Percentiles rank a stretch among this genome's conserved stretches.
phyloP scores from a whole-genome alignment of 1,284 basidiomycete genomes.

The Marasmius tenuissimus region DNA sequence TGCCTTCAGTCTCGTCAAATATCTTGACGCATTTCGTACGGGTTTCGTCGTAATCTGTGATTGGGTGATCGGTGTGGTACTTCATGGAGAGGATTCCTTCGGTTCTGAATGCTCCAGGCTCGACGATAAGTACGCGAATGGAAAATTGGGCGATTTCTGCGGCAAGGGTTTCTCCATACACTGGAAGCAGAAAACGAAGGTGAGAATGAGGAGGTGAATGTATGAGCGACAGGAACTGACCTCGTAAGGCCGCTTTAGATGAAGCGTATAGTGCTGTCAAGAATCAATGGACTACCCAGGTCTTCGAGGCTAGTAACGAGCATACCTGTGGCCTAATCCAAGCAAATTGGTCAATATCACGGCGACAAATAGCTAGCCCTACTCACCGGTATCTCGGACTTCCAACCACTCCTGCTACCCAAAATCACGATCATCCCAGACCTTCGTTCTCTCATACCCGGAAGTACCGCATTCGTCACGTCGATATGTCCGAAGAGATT shows the following conservation, averaged over 20 bases:
- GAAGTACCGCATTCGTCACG: constrained; percentile 46
- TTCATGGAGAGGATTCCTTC: constrained; percentile 33
- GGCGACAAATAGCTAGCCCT: constrained; percentile 16
- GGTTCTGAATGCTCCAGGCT: constrained; percentile 54
- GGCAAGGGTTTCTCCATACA: constrained; percentile 46
- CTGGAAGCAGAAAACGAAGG: constrained; percentile 16
- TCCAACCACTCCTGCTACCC: constrained; percentile 56
- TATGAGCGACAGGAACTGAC: constrained; percentile 23
- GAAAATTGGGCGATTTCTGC: constrained; percentile 47
- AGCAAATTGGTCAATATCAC: not conserved
- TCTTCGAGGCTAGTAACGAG: not conserved
- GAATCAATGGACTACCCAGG: not conserved
- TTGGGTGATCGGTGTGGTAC: constrained; percentile 24
- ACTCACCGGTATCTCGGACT: constrained; percentile 43
- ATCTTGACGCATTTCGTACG: constrained; percentile 29
- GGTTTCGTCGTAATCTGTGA: constrained; percentile 42
- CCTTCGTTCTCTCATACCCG: constrained; percentile 41
- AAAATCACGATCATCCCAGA: constrained; percentile 44
- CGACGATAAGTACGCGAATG: constrained; percentile 53
- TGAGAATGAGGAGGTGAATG: not conserved
- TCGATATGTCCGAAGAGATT: constrained; percentile 53
- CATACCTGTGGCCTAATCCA: not conserved
- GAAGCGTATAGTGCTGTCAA: constrained; percentile 46
- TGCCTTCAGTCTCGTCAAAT: constrained; percentile 29
- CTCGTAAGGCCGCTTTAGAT: constrained; percentile 57